Base-by-base conservation (phyloP, 768 basidiomycete species). In the Podaxis pistillaris region DNA sequence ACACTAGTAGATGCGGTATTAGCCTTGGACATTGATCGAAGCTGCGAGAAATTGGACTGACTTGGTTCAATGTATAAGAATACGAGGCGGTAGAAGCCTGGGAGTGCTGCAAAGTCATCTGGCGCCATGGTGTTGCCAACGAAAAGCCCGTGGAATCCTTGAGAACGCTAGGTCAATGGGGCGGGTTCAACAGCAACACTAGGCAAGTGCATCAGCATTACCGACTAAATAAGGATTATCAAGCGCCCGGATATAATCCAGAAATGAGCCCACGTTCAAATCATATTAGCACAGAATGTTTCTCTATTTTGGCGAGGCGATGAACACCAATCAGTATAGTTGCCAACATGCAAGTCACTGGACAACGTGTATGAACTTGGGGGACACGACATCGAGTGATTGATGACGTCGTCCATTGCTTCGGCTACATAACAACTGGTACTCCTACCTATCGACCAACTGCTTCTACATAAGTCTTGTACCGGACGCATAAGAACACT, bases 1-100 rank as follows among this genome's bases (percentile, higher is more conserved):
- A 76, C 9, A 76, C 78, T 79, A 62, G 30, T 41, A 15, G 56
- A 12, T 30, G 19, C 37, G 26, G 17, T 36, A 28, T 40, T 30
- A 50, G n/a, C 33, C 33, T 55, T 36, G 28, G 47, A n/a, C 26
- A 37, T 38, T 19, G 30, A 26, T 56, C 53, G 44, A 50, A 28
- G 54, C 19, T 46, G n/a, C 30, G 9, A 19, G 19, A 50, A 37
- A 17, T 17, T 22, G 65, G 12, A 60, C 74, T 61, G 68, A 88
- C 88, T 66, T 22, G 88, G 88, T 71, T 90, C 89, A 4, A 89
- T 68, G 72, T 89, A 83, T 36, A 89, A 75, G 69, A 89, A 89
- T 2, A 89, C 72, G 4, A 81, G 67, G 58, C 81, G 80, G 73
- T 90, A 90, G 67, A 86, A 76, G 36, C 88, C 86, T 17, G 84